Conservation (phyloP, 176 grass and related monocot genomes). For the Poa annua region DNA sequence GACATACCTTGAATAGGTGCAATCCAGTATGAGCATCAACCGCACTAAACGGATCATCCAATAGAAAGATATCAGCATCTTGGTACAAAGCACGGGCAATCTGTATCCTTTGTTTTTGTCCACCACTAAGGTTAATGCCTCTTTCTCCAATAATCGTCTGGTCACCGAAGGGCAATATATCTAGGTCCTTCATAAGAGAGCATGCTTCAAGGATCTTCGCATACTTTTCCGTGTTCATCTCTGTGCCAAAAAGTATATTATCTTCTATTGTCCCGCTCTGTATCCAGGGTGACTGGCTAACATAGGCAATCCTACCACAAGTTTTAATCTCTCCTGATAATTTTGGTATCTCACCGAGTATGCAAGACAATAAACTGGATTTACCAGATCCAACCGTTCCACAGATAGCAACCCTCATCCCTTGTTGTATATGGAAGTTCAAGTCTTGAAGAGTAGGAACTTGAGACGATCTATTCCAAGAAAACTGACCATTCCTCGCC, state of each 20-base stretch:
- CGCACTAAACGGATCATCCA: constrained; percentile 84
- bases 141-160: constrained; percentile 76
- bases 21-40: constrained; percentile 69
- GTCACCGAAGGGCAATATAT: constrained; percentile 61
- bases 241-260: constrained; percentile 61
- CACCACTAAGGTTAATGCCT: constrained; percentile 77
- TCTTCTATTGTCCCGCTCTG: constrained; percentile 66
- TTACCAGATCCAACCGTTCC: constrained; percentile 81
- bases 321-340: constrained; percentile 58
- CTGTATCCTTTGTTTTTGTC: constrained; percentile 78
- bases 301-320: constrained; percentile 67
- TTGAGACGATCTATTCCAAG: constrained; percentile 57
- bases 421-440: constrained; percentile 58
- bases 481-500: constrained; percentile 60
- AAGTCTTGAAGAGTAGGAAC: constrained; percentile 50
- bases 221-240: constrained; percentile 54
- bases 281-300: constrained; percentile 76
- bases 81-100: constrained; percentile 73
- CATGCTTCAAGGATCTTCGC: constrained; percentile 58
- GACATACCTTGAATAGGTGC: constrained; percentile 68
- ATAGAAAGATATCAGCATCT: constrained; percentile 74
- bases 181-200: constrained; percentile 60
- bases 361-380: constrained; percentile 75
- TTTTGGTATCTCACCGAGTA: constrained; percentile 74
- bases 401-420: constrained; percentile 66